Percentiles rank a stretch among this genome's conserved stretches.
Conservation (phyloP, 345 rosid species). For the Ceriops tagal region DNA sequence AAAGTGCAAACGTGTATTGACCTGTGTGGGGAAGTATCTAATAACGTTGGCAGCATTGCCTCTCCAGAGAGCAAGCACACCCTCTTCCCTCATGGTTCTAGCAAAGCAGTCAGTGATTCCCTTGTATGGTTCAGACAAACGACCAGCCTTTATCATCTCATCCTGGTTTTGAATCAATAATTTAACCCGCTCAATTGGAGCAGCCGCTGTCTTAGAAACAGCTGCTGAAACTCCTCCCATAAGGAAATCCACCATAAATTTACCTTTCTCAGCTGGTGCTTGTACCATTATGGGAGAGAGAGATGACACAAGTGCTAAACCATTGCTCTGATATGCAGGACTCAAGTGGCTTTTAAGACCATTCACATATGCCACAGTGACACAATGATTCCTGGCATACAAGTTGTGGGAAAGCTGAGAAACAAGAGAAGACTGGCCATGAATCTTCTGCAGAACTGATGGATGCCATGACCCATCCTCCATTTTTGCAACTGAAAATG, state of each 20-base stretch:
- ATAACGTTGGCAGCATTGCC: conserved; percentile 33
- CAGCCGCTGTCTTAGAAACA: conserved; percentile 32
- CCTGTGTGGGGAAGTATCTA: conserved; percentile 36
- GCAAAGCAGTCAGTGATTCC: conserved; percentile 32
- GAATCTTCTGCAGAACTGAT: conserved; percentile 51
- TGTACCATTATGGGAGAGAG: conserved; percentile 15
- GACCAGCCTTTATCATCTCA: conserved; percentile 32
- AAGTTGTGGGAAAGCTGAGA: conserved; percentile 38
- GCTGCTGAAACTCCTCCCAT: conserved; percentile 34
- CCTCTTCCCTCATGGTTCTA: conserved; percentile 30
- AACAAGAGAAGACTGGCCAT: conserved; percentile 41
- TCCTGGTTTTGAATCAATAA: conserved; percentile 34
- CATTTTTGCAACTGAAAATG: conserved; percentile 35
- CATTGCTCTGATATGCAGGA: conserved; percentile 14
- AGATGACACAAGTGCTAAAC: conserved; percentile 1
- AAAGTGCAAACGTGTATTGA: not conserved
- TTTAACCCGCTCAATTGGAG: conserved; percentile 31
- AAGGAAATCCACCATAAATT: conserved; percentile 24
- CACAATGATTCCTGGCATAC: conserved; percentile 10
- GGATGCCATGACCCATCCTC: conserved; percentile 59
- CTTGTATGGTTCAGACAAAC: conserved; percentile 26
- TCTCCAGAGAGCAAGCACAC: conserved; percentile 28
- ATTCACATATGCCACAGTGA: not conserved
- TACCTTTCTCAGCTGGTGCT: conserved; percentile 28
- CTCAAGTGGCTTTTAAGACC: conserved; percentile 5